Conservation (phyloP, 345 rosid species). For the Viola odorata region DNA sequence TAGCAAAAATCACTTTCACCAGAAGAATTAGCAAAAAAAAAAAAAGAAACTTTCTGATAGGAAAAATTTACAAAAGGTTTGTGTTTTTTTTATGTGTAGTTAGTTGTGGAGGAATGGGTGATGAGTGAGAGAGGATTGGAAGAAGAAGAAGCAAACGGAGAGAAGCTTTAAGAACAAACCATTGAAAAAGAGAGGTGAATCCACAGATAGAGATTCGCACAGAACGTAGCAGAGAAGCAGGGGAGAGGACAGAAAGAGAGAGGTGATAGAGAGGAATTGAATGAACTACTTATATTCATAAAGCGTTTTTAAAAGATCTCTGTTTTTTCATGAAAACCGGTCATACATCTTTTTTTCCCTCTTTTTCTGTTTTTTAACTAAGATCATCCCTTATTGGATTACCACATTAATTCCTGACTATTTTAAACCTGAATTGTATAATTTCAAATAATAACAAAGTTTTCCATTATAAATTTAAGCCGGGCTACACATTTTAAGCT, state of each 20-base stretch:
- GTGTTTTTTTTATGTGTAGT: neutral
- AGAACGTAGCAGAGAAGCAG: conserved; percentile 11
- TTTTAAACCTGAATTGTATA: too few species aligned
- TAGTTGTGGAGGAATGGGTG: neutral
- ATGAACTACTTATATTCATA: neutral
- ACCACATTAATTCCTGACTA: too few species aligned
- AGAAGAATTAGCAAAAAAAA: neutral
- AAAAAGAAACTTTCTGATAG: neutral
- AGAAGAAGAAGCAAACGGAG: neutral
- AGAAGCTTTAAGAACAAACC: conserved; percentile 10
- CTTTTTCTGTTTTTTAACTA: neutral
- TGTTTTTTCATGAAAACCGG: neutral
- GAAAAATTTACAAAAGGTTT: too few species aligned
- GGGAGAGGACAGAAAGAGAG: conserved; percentile 8
- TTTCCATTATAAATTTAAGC: too few species aligned
- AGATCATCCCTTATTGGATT: too few species aligned
- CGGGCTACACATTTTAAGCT: neutral
- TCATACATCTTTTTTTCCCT: neutral
- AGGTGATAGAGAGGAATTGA: neutral
- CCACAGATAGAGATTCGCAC: conserved; percentile 5
- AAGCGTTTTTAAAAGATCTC: neutral
- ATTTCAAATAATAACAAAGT: too few species aligned
- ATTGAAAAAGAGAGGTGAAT: conserved; percentile 8
- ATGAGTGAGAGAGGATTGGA: neutral
- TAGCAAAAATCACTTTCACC: neutral